phyloP scores from a whole-genome alignment of 371 early-diverging fungal genomes.

The Thermomucor indicae-seudaticae region DNA sequence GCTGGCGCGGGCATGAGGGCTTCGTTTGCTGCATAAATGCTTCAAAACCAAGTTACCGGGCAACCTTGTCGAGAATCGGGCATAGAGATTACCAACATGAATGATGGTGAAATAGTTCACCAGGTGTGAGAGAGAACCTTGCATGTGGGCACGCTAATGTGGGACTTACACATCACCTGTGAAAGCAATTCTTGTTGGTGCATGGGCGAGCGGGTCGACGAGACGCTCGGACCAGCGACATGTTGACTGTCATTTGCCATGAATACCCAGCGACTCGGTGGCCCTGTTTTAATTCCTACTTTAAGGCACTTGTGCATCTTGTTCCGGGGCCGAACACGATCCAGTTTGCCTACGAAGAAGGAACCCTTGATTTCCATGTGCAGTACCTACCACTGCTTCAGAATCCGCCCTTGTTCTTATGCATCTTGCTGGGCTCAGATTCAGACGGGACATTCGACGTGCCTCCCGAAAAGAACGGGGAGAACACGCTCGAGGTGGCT shows the following conservation, averaged over 20 bases:
- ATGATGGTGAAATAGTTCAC: conserved; percentile 52
- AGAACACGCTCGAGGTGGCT: conserved; percentile 48
- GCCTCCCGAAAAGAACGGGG: conserved; percentile 44
- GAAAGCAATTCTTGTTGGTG: conserved; percentile 52
- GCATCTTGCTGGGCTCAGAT: conserved; percentile 56
- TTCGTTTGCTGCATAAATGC: no score
- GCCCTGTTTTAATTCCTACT: conserved; percentile 55
- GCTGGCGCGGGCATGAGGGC: no score
- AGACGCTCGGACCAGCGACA: conserved; percentile 20
- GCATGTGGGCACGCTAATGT: not conserved
- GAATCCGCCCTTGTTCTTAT: conserved; percentile 55
- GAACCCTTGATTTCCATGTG: conserved; percentile 22
- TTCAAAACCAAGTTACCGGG: no score
- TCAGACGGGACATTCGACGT: conserved; percentile 57
- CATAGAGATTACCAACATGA: conserved; percentile 35
- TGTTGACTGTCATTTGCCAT: conserved; percentile 35
- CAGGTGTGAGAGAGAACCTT: conserved; percentile 15
- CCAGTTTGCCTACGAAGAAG: conserved; percentile 29
- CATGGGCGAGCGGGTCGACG: conserved; percentile 48
- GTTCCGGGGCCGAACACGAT: conserved; percentile 53
- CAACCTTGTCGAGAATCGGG: no score
- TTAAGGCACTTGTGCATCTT: conserved; percentile 61
- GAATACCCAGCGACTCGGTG: conserved; percentile 50
- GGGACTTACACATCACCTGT: not conserved
- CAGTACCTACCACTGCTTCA: conserved; percentile 53